Evolutionary conservation across 2,329 filamentous ascomycete genomes (phyloP), one percentile per base, ranked within the genome.

Genomic region (Bipolaris gigantea): DNA sequence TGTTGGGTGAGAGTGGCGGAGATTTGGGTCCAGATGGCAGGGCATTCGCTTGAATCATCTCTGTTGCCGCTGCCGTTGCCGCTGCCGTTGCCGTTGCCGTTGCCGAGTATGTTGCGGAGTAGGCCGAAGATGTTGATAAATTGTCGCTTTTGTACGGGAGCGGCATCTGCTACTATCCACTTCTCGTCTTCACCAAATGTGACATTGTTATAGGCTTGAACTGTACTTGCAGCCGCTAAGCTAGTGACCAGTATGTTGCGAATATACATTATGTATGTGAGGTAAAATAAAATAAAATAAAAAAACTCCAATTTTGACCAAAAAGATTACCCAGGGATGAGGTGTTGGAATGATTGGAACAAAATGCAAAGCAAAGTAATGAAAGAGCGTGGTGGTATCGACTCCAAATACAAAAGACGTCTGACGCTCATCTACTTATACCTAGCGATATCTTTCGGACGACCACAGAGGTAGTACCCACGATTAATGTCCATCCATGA

Each of bases 201-300:
- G 44, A 63, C 59, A 46, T 70, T 44, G 47, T 59, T 57, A 40
- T 68, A 60, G 13, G 68, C 68, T 38, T 67, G 58, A 6, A 59
- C 56, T 49, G 65, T 67, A 57, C 59, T 67, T 50, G 62, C 51
- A 21, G 65, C 63, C 50, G 58, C 64, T 42, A 73, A 56, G 41
- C 66, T 50, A 25, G 67, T 46, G 53, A 68, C 8, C 38, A 72
- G 48, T n/a, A 61, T 48, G 36, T 62, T 60, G 52, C 66, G 64
- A 64, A 70, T 67, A 67, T 73, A 68, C 70, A 73, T 73, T 73
- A 71, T 68, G 43, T 36, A 43, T 43, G 30, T 42, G 9, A 54
- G 21, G 23, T 21, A 21, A 30, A n/a, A n/a, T n/a, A n/a, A n/a
- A n/a, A n/a, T n/a, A n/a, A n/a, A n/a, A n/a, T n/a, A n/a, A n/a